Conservation (phyloP, 2,329 filamentous ascomycete genomes). For the Botrytis medusae region DNA sequence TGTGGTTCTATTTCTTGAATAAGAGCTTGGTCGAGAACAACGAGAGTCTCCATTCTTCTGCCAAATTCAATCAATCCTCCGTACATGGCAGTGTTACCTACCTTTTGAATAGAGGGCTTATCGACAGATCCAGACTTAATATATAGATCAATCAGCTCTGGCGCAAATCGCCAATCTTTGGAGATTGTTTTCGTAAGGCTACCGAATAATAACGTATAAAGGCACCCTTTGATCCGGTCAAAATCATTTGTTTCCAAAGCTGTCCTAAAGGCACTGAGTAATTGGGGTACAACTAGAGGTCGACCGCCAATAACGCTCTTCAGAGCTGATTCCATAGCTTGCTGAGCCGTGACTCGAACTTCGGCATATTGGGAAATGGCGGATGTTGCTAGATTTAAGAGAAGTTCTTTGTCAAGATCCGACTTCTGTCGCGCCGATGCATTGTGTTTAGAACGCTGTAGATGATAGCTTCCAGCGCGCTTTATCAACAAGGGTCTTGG, state of each 20-base stretch:
- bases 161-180: constrained; percentile 92
- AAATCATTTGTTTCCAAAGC: constrained; percentile 80
- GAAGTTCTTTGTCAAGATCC: constrained; percentile 79
- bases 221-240: constrained; percentile 88
- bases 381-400: constrained; percentile 86
- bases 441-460: constrained; percentile 92
- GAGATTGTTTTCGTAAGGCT: constrained; percentile 84
- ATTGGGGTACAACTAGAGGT: constrained; percentile 83
- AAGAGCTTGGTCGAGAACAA: constrained; percentile 71
- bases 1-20: constrained; percentile 50
- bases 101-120: constrained; percentile 89
- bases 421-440: constrained; percentile 84
- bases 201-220: constrained; percentile 88
- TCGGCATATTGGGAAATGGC: constrained; percentile 92
- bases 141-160: constrained; percentile 83
- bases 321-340: constrained; percentile 86
- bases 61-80: constrained; percentile 83
- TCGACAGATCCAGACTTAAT: constrained; percentile 88
- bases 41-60: constrained; percentile 80
- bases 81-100: constrained; percentile 79
- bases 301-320: constrained; percentile 88
- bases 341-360: constrained; percentile 90
- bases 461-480: constrained; percentile 89
- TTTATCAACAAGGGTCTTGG: constrained; percentile 89
- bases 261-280: constrained; percentile 74